Base-by-base conservation (phyloP, 2,329 filamentous ascomycete species). In the Huntiella abstrusa region DNA sequence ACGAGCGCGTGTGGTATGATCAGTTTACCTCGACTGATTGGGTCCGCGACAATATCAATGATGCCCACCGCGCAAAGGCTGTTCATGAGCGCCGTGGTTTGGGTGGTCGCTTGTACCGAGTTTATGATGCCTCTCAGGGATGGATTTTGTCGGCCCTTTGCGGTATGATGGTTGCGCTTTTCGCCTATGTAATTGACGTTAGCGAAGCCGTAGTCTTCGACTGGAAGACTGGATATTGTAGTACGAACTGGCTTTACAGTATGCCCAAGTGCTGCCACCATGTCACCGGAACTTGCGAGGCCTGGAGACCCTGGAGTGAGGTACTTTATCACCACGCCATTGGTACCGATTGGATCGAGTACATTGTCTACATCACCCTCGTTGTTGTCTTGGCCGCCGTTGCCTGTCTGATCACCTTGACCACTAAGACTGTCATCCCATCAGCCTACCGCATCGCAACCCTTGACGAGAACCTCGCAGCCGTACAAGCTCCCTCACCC, bases 1-100 rank as follows among this genome's bases (percentile, higher is more conserved):
- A 95, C 57, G 86, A 96, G 54, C 78, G 91, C 50, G 82, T 92
- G 7, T 96, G 91, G 91, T 96, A 96, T 63, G 91, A 98, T 65
- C 91, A 98, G 62, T 94, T 94, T 57, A 94, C 86, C 4, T 93
- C 84, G 5, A 95, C 85, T 47, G 88, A 98, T 60, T 98, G 91
- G 91, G 87, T 98, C 1, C 88, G 94, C 59, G 91, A 98, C 61
- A 87, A 82, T 59, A 95, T 98, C 54, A 84, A 86, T 56, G 91
- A 96, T 62, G 85, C 87, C 7, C 84, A 86, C 55, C 82, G 91
- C 19, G 77, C 92, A 43, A 91, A 92, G 59, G 78, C 78, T 45
- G 69, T 98, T 35, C 76, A 85, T 43, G 78, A 73, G 55, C 72
- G 86, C 42, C 92, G 81, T 59, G 91, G 88, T 62, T 71, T 94